A percentile compares a stretch with the other conserved stretches of the same genome.
These are phyloP conservation scores for Passiflora organensis DNA, from an alignment of 345 rosid genomes.

Conservation along the genomic window DNA sequence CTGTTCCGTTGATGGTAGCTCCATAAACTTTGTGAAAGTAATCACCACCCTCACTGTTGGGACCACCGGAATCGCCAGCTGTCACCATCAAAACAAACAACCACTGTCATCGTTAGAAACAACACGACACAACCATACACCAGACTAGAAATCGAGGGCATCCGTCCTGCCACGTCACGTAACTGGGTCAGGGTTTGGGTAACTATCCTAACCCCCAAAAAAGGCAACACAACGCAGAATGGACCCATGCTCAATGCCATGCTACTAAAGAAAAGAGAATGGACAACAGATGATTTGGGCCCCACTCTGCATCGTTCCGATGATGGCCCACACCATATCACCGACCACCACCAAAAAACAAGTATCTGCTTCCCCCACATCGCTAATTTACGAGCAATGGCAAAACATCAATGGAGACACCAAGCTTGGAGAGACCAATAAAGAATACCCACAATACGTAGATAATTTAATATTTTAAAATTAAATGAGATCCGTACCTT, in stretches of 20 bases:
- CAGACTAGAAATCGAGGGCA: no score
- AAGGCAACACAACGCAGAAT: no score
- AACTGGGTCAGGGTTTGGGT: no score
- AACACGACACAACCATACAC: neutral
- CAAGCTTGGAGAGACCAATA: neutral
- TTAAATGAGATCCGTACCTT: constrained; percentile 80
- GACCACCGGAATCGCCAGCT: constrained; percentile 97
- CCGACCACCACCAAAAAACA: no score
- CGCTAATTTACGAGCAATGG: no score
- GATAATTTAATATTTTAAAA: neutral
- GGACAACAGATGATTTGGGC: constrained; percentile 17
- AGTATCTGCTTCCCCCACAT: no score
- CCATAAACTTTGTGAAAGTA: constrained; percentile 88
- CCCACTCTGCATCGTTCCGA: constrained; percentile 13
- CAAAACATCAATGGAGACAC: no score
- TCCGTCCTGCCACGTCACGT: neutral
- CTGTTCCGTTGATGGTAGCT: constrained; percentile 64
- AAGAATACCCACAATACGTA: neutral
- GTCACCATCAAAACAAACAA: constrained; percentile 16
- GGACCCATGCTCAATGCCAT: neutral
- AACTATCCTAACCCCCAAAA: no score
- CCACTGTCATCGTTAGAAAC: neutral
- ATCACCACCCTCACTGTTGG: constrained; percentile 94
- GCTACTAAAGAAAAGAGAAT: constrained; percentile 1
- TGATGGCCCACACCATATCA: constrained; percentile 27